A percentile compares a stretch with the other conserved stretches of the same genome.
These are phyloP conservation scores for Sporothrix phasma DNA, from an alignment of 2,329 filamentous ascomycete genomes.

Conservation along the genomic window DNA sequence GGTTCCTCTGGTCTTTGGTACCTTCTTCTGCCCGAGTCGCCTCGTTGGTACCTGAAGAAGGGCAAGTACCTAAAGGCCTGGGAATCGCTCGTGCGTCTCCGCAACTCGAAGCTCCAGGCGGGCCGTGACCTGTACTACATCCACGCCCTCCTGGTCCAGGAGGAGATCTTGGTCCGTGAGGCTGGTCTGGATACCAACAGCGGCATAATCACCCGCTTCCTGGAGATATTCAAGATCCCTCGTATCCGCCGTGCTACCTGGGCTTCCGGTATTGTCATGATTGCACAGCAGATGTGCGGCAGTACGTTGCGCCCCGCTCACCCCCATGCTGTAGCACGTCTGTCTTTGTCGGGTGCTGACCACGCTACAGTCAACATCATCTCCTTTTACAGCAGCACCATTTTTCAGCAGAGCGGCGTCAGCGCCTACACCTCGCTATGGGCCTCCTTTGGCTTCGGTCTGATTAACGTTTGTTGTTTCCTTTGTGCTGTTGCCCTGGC, in stretches of 20 bases:
- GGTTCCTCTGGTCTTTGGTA: conserved; percentile 47
- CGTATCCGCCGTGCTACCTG: conserved; percentile 62
- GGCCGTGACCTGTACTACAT: conserved; percentile 55
- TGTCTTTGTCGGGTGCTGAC: too few relatives aligned
- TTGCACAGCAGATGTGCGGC: conserved; percentile 60
- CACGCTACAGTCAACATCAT: conserved; percentile 54
- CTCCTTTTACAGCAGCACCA: conserved; percentile 62
- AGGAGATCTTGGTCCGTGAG: conserved; percentile 36
- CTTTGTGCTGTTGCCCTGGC: neutral
- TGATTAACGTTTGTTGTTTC: conserved; percentile 39
- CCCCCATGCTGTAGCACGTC: too few relatives aligned
- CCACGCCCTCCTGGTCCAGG: conserved; percentile 53
- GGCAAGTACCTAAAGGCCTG: conserved; percentile 51
- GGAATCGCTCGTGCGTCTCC: conserved; percentile 40
- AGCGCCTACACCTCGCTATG: conserved; percentile 45
- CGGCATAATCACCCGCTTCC: conserved; percentile 52
- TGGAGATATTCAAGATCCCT: conserved; percentile 59
- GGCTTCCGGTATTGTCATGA: conserved; percentile 72
- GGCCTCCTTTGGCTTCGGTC: conserved; percentile 55
- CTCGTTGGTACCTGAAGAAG: conserved; percentile 59
- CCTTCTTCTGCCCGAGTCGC: conserved; percentile 58
- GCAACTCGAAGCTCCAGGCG: conserved; percentile 46
- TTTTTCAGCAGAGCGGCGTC: conserved; percentile 50
- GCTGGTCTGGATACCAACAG: conserved; percentile 27
- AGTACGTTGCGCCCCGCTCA: conserved; percentile 8